Evolutionary conservation across 1,284 basidiomycete genomes (phyloP).

Genomic region (Singerocomus rubriflavus): DNA sequence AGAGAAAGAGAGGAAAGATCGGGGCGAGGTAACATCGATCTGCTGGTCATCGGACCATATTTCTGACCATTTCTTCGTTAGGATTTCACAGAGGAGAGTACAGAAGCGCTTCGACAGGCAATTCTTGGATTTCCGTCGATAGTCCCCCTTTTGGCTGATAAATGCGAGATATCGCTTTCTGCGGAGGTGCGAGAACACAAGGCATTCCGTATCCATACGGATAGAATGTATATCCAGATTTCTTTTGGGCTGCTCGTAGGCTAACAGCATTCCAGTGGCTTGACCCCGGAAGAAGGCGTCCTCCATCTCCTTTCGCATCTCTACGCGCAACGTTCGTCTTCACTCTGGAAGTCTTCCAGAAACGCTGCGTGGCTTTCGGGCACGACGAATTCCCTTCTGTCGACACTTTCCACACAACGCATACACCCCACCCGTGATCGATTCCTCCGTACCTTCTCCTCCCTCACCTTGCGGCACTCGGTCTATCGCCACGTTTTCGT

Average conservation of each 20-base stretch:
- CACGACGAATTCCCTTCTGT: constrained; percentile 46
- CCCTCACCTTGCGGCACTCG: constrained; percentile 44
- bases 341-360: constrained; percentile 77
- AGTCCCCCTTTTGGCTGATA: constrained; percentile 78
- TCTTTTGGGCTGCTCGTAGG: neutral
- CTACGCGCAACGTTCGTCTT: constrained; percentile 73
- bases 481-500: constrained; percentile 77
- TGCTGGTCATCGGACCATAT: neutral
- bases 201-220: constrained; percentile 69
- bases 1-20: constrained; percentile 51
- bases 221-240: constrained; percentile 48
- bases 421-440: constrained; percentile 36
- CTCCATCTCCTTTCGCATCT: constrained; percentile 79
- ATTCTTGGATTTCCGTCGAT: constrained; percentile 78
- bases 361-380: constrained; percentile 68
- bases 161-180: constrained; percentile 70
- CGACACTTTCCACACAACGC: constrained; percentile 34
- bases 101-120: constrained; percentile 66
- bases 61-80: constrained; percentile 2
- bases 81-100: constrained; percentile 41
- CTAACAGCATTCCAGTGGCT: constrained; percentile 32
- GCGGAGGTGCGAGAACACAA: constrained; percentile 53
- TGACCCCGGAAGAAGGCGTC: constrained; percentile 42
- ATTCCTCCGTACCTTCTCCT: constrained; percentile 46
- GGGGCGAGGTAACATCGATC: constrained; percentile 35